Evolutionary conservation across 345 rosid species (phyloP).

Genomic region (Luvunga scandens): DNA sequence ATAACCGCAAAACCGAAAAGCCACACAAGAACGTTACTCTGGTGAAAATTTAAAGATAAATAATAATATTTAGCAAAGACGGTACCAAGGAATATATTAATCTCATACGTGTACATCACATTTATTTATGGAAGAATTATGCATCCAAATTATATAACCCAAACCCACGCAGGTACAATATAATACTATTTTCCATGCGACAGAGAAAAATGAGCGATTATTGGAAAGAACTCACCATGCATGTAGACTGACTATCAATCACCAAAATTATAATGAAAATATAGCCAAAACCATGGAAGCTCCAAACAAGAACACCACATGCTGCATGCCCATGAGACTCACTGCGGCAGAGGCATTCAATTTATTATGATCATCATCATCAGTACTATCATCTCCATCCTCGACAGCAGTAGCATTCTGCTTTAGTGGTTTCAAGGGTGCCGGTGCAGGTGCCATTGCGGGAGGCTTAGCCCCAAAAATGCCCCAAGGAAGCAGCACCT

Average conservation of each 20-base stretch:
- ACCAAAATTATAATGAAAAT: neutral
- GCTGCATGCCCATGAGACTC: neutral
- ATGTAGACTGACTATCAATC: neutral
- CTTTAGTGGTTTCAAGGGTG: constrained; percentile 22
- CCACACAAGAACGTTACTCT: too few species aligned
- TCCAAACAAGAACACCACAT: neutral
- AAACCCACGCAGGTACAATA: neutral
- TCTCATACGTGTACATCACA: neutral
- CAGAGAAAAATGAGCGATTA: neutral
- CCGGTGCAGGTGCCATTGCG: constrained; percentile 31
- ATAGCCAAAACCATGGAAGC: neutral
- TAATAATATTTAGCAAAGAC: neutral
- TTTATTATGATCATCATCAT: neutral
- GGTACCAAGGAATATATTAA: too few species aligned
- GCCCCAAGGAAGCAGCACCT: constrained; percentile 43
- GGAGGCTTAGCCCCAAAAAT: constrained; percentile 43
- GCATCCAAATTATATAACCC: neutral
- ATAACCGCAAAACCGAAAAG: too few species aligned
- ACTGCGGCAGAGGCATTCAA: neutral
- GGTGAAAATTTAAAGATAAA: too few species aligned
- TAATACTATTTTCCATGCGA: neutral
- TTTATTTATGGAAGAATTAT: neutral
- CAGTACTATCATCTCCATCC: constrained; percentile 7
- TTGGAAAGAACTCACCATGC: neutral
- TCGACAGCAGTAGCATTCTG: constrained; percentile 6